These are phyloP conservation scores for Malassezia globosa DNA, from an alignment of 1,284 basidiomycete genomes.

Conservation along the genomic window DNA sequence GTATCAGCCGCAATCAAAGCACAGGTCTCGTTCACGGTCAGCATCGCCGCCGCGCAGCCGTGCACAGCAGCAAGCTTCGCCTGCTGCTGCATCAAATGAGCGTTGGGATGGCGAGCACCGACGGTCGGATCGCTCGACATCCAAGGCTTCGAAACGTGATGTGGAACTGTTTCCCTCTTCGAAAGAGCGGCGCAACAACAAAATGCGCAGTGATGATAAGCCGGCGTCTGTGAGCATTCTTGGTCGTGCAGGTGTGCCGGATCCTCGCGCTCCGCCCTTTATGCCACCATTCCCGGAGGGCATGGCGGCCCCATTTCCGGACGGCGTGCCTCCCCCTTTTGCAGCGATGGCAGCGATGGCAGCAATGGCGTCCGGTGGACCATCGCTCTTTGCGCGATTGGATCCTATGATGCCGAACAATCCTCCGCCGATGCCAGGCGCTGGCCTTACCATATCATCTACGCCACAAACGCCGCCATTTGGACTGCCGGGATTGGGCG, in stretches of 20 bases:
- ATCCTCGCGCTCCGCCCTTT: slow-evolving; percentile 36
- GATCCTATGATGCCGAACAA: slow-evolving; percentile 44
- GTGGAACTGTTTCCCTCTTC: neutral
- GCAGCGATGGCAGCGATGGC: neutral
- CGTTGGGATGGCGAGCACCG: neutral
- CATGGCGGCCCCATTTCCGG: neutral
- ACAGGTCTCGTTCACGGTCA: neutral
- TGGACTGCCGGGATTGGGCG: no score
- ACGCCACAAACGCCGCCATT: neutral
- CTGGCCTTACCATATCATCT: neutral
- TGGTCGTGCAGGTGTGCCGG: slow-evolving; percentile 33
- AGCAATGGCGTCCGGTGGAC: neutral
- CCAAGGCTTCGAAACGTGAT: neutral
- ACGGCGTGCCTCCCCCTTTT: neutral
- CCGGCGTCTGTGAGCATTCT: slow-evolving; percentile 29
- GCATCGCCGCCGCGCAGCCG: slow-evolving; percentile 4
- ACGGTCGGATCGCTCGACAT: neutral
- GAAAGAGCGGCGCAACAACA: neutral
- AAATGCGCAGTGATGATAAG: neutral
- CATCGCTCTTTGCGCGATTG: slow-evolving; percentile 33
- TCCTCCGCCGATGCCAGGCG: slow-evolving; percentile 2
- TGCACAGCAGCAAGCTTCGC: neutral
- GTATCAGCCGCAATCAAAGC: neutral
- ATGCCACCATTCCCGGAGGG: slow-evolving; percentile 22
- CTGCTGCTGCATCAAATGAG: neutral